Evolutionary conservation across 768 basidiomycete species (phyloP), one percentile per base, ranked within the genome.

Genomic region (Lactarius hengduanensis): DNA sequence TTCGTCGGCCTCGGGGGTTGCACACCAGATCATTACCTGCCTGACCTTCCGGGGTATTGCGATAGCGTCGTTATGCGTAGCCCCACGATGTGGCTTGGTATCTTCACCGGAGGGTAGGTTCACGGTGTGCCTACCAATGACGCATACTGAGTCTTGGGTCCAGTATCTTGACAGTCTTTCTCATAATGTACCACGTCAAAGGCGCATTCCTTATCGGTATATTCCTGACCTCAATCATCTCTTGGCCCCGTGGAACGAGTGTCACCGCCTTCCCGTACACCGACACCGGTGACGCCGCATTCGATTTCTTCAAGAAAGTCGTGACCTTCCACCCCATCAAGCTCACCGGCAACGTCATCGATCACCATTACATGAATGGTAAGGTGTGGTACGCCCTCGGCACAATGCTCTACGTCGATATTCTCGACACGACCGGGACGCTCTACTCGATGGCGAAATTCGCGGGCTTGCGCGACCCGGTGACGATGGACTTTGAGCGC

Each of bases 371-470:
- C 45, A 20, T 80, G 43, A 91, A 88, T 65, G 90, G 90, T 57
- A 83, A 78, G 41, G 89, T 93, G 30, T 94, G 92, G 92, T 92
- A 94, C 74, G 92, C 92, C 7, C 81, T 94, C 32, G 78, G 92
- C 74, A 94, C 92, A 0, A 92, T 95, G 85, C 84, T 95, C 62
- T 94, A 94, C 74, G 92, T 94, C 71, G 91, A 92, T 76, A 90
- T 93, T 69, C 82, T 91, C 72, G 78, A 80, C 64, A 81, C 78
- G 34, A 82, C 80, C 62, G 89, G 92, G 73, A 94, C 92, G 10
- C 79, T 95, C 4, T 93, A 94, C 74, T 89, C 92, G 45, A 94
- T 95, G 92, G 90, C 91, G 61, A 92, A 90, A 74, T 94, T 94
- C 69, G 91, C 92, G 7, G 91, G 90, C n/a, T 82, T 95, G 2